Conservation (phyloP, 2,329 filamentous ascomycete species). For the Penicillium sp. region DNA sequence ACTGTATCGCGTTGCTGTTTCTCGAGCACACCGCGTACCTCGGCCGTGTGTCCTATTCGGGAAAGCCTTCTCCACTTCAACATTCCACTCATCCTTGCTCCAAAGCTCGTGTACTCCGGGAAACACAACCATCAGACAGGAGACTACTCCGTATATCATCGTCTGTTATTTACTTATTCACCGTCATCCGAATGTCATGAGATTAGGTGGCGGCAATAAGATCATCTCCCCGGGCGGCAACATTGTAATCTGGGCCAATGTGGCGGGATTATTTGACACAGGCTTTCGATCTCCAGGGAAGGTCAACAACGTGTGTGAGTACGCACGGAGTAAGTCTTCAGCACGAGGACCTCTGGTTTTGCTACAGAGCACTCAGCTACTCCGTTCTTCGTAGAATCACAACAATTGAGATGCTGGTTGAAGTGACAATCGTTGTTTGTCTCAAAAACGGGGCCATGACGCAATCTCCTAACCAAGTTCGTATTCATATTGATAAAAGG, state of each 20-base stretch:
- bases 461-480: neutral
- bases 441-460: neutral
- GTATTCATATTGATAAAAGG: neutral
- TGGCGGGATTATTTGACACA: neutral
- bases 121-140: neutral
- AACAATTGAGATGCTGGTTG: neutral
- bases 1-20: no score
- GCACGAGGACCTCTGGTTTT: neutral
- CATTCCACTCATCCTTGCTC: constrained; percentile 7
- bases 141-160: neutral
- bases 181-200: constrained; percentile 3
- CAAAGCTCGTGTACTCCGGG: neutral
- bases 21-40: constrained; percentile 7
- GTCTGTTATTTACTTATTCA: neutral
- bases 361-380: neutral
- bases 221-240: constrained; percentile 8
- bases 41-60: constrained; percentile 18
- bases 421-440: neutral
- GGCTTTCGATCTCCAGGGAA: no score
- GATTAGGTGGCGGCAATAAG: neutral
- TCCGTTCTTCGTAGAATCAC: neutral
- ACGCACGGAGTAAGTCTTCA: neutral
- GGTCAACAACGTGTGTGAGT: no score
- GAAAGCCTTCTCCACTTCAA: constrained; percentile 16
- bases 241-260: constrained; percentile 2